These are phyloP conservation scores for Turnera subulata DNA, from an alignment of 345 rosid species.

Conservation along the genomic window DNA sequence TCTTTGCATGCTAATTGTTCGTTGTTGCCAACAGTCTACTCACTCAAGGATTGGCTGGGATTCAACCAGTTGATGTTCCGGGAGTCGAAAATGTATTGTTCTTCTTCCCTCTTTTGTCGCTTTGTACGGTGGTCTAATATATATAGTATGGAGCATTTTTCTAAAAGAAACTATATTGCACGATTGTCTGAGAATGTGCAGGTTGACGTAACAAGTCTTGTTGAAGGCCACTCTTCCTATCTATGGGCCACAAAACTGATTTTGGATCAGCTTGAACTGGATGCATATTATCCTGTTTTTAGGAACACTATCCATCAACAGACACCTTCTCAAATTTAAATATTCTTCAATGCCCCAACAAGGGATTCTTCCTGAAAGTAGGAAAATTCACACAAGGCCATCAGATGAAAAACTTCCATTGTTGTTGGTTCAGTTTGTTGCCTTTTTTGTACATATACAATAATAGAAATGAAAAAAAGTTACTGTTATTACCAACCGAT, in stretches of 20 bases:
- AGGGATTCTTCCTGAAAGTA: too few relatives aligned
- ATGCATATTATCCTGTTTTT: conserved; percentile 71
- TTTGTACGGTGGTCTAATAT: neutral
- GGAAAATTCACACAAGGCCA: too few relatives aligned
- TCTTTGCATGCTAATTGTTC: conserved; percentile 6
- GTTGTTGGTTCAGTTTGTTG: neutral
- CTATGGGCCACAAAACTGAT: conserved; percentile 74
- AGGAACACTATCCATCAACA: conserved; percentile 24
- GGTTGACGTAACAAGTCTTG: conserved; percentile 71
- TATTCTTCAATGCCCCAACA: too few relatives aligned
- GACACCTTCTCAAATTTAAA: neutral
- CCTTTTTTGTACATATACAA: neutral
- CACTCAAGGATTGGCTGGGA: conserved; percentile 92
- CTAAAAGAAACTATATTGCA: neutral
- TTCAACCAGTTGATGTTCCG: conserved; percentile 63
- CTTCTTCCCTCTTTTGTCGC: neutral
- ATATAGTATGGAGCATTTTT: neutral
- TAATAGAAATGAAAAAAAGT: neutral
- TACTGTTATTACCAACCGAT: too few relatives aligned
- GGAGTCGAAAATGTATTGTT: conserved; percentile 84
- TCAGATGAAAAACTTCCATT: neutral
- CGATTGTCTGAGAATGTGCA: conserved; percentile 23
- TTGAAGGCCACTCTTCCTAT: conserved; percentile 92
- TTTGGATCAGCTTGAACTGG: conserved; percentile 76
- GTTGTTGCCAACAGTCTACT: conserved; percentile 49